These are phyloP conservation scores for Lipomyces kockii DNA, from an alignment of 805 yeast species.

Conservation along the genomic window DNA sequence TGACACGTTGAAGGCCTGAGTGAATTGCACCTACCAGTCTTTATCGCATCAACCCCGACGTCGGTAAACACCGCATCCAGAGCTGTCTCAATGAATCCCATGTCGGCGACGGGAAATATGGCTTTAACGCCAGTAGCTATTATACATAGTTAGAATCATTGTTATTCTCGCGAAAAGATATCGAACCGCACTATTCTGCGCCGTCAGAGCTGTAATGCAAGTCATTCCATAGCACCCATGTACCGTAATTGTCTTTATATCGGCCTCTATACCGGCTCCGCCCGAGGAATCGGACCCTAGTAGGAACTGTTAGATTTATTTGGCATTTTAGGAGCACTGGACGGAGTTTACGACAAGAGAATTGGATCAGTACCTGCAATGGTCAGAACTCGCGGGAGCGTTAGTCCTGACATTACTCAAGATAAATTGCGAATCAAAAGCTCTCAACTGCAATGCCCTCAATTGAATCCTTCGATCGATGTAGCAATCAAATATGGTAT, in stretches of 20 bases:
- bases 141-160: not conserved
- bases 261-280: conserved; percentile 93
- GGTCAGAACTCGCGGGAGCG: conserved; percentile 38
- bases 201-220: conserved; percentile 77
- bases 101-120: conserved; percentile 51
- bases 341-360: too few species aligned
- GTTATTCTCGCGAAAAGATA: not conserved
- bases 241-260: conserved; percentile 75
- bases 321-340: not conserved
- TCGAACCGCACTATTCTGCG: conserved; percentile 63
- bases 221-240: conserved; percentile 78
- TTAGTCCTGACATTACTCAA: not conserved
- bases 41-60: conserved; percentile 65
- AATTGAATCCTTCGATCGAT: not conserved
- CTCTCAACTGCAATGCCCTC: not conserved
- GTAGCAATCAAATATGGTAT: too few species aligned
- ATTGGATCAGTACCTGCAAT: conserved; percentile 38
- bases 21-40: conserved; percentile 51
- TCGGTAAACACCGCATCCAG: conserved; percentile 64
- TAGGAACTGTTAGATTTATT: not conserved
- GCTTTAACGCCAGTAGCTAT: conserved; percentile 49
- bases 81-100: conserved; percentile 52
- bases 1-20: not conserved
- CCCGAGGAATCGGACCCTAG: conserved; percentile 82
- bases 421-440: not conserved